A percentile compares a stretch with the other conserved stretches of the same genome.
These are phyloP conservation scores for Nigrospora osmanthi DNA, from an alignment of 2,329 filamentous ascomycete genomes.

Conservation along the genomic window DNA sequence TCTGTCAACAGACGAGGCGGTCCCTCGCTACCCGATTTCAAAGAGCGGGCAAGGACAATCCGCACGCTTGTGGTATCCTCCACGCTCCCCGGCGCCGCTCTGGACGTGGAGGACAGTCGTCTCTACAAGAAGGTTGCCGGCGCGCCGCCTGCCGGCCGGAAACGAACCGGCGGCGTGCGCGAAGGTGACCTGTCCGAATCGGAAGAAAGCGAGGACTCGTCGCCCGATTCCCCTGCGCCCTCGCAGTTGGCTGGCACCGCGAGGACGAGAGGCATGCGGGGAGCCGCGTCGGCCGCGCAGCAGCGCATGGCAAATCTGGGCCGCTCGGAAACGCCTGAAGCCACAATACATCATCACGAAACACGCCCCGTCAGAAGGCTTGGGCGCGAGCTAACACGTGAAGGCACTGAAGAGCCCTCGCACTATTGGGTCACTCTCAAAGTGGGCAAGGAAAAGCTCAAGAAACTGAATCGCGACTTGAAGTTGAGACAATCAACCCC, in stretches of 20 bases:
- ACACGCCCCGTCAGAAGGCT: slow-evolving; percentile 57
- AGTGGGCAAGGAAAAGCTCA: slow-evolving; percentile 64
- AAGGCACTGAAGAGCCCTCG: slow-evolving; percentile 72
- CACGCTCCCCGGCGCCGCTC: slow-evolving; percentile 79
- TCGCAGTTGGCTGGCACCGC: slow-evolving; percentile 71
- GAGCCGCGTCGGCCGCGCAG: slow-evolving; percentile 78
- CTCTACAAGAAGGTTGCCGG: slow-evolving; percentile 73
- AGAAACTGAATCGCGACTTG: slow-evolving; percentile 53
- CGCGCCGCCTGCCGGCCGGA: slow-evolving; percentile 41
- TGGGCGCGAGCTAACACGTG: slow-evolving; percentile 56
- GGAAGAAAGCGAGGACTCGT: slow-evolving; percentile 84
- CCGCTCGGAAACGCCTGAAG: slow-evolving; percentile 85
- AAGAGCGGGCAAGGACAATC: slow-evolving; percentile 88
- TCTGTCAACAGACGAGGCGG: slow-evolving; percentile 91
- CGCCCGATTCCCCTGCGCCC: slow-evolving; percentile 75
- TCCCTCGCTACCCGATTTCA: slow-evolving; percentile 88
- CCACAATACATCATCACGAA: slow-evolving; percentile 63
- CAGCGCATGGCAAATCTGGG: slow-evolving; percentile 77
- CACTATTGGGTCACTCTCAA: slow-evolving; percentile 67
- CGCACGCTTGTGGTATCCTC: slow-evolving; percentile 88
- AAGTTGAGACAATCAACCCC: slow-evolving; percentile 31
- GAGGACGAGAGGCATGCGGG: slow-evolving; percentile 80
- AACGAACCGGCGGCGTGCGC: slow-evolving; percentile 44
- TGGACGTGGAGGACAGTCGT: slow-evolving; percentile 73
- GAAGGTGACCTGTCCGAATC: slow-evolving; percentile 78